Percentiles rank a stretch among this genome's conserved stretches.
phyloP scores from a whole-genome alignment of 2,329 filamentous ascomycete genomes.

The Trichophyton verrucosum region DNA sequence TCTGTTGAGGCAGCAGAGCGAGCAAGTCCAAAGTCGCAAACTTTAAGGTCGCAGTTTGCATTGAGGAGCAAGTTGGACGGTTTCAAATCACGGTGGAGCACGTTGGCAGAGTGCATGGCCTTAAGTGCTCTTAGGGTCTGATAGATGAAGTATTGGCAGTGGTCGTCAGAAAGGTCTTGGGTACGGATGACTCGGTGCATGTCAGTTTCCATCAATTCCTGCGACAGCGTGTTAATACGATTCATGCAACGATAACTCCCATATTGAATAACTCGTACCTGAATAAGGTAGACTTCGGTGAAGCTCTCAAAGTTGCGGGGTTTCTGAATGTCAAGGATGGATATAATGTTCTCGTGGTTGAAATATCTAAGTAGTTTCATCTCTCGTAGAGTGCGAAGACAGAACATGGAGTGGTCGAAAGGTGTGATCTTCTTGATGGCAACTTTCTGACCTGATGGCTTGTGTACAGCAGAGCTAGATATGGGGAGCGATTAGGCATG shows the following conservation, averaged over 20 bases:
- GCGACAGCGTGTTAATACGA: constrained; percentile 4
- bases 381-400: constrained; percentile 85
- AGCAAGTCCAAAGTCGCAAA: constrained; percentile 95
- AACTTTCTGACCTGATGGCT: constrained; percentile 94
- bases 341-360: constrained; percentile 99
- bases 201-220: constrained; percentile 99
- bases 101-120: constrained; percentile 98
- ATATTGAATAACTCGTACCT: constrained; percentile 43
- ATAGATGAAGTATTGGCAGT: constrained; percentile 99
- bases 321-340: constrained; percentile 97
- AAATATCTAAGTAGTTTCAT: constrained; percentile 99
- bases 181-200: constrained; percentile 99
- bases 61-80: constrained; percentile 94
- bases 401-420: constrained; percentile 99
- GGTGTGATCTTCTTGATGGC: constrained; percentile 99
- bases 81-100: constrained; percentile 93
- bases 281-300: constrained; percentile 95
- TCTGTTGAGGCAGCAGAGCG: constrained; percentile 93
- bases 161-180: constrained; percentile 95
- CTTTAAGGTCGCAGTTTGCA: constrained; percentile 97
- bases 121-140: constrained; percentile 95
- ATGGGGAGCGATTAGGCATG: background rate
- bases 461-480: constrained; percentile 82
- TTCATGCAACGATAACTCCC: constrained; percentile 11
- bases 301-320: constrained; percentile 92